Base-by-base conservation (phyloP, 352 stramenopile species). In the Phytophthora ramorum region DNA sequence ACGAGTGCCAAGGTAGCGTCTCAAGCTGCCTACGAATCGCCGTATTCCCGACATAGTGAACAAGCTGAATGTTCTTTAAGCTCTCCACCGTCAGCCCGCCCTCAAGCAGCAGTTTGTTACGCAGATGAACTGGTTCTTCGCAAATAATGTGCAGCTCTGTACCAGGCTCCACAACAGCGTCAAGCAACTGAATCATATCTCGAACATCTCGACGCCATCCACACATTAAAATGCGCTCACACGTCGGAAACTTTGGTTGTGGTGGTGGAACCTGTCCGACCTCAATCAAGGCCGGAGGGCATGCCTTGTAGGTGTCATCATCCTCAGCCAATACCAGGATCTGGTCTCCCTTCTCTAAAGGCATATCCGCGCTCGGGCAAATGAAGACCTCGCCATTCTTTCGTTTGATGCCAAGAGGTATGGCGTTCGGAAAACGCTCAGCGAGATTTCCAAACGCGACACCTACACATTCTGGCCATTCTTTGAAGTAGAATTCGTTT, bases 401-500 rank as follows among this genome's bases (percentile, higher is more conserved):
- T 13, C 65, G 69, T 44, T 93, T 89, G 37, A 94, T 86, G 0
- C 88, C 88, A 5, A 96, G 71, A 0, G 88, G 88, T 44, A 89
- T 80, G 0, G 89, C 89, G 41, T 95, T 75, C n/a, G 85, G 80
- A 51, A 96, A 96, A n/a, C 76, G 75, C 44, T 87, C 85, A 0
- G 66, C 73, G 13, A 93, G 76, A 0, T 78, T 72, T 2, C 72
- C 66, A 63, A 95, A 96, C 2, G 75, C 64, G 8, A 89, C 69
- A 1, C 87, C 89, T 10, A 75, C 61, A 28, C 90, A 91, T 45
- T 91, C 81, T 0, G 89, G 84, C 84, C 86, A 95, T 28, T 87
- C 76, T 55, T 92, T 88, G 61, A 92, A 81, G 73, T 96, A 96
- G 35, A 96, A 96, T 40, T 96, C 89, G 57, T 85, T 86, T 34